Conservation (phyloP, 371 early-diverging fungal genomes). For the Syncephalastrum contaminatum region DNA sequence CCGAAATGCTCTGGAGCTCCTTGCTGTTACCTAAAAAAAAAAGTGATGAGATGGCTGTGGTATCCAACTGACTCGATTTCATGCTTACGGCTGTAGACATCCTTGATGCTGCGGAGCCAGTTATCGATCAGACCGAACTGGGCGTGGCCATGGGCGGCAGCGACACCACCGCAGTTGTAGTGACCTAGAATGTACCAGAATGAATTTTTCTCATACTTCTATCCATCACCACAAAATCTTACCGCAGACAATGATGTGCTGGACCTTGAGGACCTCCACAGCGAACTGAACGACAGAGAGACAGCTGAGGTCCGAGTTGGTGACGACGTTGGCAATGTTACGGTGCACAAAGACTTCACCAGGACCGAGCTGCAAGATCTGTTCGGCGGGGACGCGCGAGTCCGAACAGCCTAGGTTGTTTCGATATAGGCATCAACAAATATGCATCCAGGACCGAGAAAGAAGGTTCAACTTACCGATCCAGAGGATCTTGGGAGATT, state of each 20-base stretch:
- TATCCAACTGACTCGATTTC: background rate
- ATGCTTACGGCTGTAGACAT: constrained; percentile 61
- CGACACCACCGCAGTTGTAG: constrained; percentile 87
- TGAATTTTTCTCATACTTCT: background rate
- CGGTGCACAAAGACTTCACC: constrained; percentile 95
- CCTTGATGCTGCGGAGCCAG: constrained; percentile 82
- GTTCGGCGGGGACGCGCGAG: constrained; percentile 83
- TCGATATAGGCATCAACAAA: background rate
- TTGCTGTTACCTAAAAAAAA: constrained; percentile 34
- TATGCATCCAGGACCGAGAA: background rate
- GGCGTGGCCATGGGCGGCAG: constrained; percentile 60
- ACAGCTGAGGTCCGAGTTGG: constrained; percentile 72
- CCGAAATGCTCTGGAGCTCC: constrained; percentile 47
- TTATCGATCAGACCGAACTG: constrained; percentile 82
- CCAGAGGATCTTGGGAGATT: constrained; percentile 90
- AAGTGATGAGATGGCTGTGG: background rate
- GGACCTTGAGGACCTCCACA: constrained; percentile 86
- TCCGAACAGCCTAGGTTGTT: constrained; percentile 73
- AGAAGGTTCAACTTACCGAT: constrained; percentile 57
- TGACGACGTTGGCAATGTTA: constrained; percentile 94
- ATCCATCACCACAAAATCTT: constrained; percentile 8
- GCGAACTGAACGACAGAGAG: constrained; percentile 93
- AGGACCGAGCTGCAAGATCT: constrained; percentile 58
- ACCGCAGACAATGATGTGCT: constrained; percentile 92
- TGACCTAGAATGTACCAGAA: constrained; percentile 51